Base-by-base conservation (phyloP, 2,329 filamentous ascomycete species). In the Ophiosphaerella narmari region DNA sequence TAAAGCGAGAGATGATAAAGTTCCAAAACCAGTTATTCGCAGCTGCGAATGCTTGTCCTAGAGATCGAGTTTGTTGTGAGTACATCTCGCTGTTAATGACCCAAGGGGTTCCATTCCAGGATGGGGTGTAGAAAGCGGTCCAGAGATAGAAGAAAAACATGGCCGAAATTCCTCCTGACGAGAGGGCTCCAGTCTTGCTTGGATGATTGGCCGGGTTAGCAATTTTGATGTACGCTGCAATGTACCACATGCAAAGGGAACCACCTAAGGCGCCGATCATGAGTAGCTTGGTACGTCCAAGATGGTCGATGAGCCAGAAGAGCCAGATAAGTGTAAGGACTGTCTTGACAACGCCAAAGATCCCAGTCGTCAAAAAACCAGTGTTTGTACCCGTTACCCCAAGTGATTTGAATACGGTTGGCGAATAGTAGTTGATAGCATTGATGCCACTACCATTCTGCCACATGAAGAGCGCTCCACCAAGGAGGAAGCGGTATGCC, bases 371-470 rank as follows among this genome's bases (percentile, higher is more conserved):
- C n/a, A 88, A 74, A 53, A 87, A 78, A 18, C 79, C 78, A 4
- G 79, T 80, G 45, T 82, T 86, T 31, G 81, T 82, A 12, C 82
- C 82, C 1, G 72, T 78, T 12, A 89, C 74, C n/a, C 86, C 86
- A 31, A 89, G 81, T 13, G 79, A 82, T 50, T 79, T 80, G 77
- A 91, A 90, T 7, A 90, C 82, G 0, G 83, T 87, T 0, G 87
- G 87, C 1, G 78, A 90, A 75, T 90, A 91, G 76, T 90, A 91
- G 75, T 89, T 86, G 43, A 86, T 67, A 23, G 87, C 87, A 60
- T 91, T 90, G 76, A 91, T 91, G 2, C 88, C 88, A 2, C 78
- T 81, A 42, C 86, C 86, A 60, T 93, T 93, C 72, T 93, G 89
- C 80, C 86, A 90, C 44, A 92, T 76, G 77, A 92, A 92, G n/a